Conservation (phyloP, 2,329 filamentous ascomycete genomes). For the Dryadomyces sulphureus region DNA sequence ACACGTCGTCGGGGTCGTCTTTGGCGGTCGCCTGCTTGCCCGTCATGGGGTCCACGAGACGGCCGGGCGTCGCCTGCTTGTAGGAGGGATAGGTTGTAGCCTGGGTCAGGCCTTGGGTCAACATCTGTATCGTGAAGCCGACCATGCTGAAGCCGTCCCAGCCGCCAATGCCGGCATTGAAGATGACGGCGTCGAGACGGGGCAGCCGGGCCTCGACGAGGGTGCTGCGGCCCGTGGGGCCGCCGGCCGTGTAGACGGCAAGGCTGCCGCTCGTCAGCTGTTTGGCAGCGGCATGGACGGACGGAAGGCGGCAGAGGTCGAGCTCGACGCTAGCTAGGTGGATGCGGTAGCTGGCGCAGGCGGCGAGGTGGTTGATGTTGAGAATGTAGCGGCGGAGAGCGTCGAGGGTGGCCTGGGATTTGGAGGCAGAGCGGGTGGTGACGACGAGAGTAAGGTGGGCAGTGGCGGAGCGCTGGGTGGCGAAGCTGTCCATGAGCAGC, state of each 20-base stretch:
- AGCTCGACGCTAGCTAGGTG: conserved; percentile 44
- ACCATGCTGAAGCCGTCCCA: conserved; percentile 69
- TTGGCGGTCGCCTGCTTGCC: conserved; percentile 16
- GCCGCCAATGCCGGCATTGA: conserved; percentile 80
- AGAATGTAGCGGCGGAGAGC: conserved; percentile 48
- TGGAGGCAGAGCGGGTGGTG: conserved; percentile 63
- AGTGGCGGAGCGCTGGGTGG: conserved; percentile 50
- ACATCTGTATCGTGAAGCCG: conserved; percentile 33
- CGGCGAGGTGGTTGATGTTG: conserved; percentile 21
- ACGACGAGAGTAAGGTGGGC: conserved; percentile 67
- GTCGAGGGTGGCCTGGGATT: conserved; percentile 57
- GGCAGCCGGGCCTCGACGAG: conserved; percentile 14
- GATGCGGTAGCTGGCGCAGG: conserved; percentile 28
- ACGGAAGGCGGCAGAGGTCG: conserved; percentile 44
- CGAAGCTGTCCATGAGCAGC: conserved; percentile 81
- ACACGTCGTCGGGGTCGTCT: conserved; percentile 30
- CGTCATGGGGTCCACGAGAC: conserved; percentile 28
- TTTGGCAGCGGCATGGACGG: conserved; percentile 33
- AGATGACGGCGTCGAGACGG: conserved; percentile 63
- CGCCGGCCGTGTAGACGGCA: conserved; percentile 24
- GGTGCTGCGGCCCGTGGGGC: not conserved
- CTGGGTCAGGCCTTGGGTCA: conserved; percentile 47
- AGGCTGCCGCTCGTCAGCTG: conserved; percentile 29
- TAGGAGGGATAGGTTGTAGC: conserved; percentile 63
- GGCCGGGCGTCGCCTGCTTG: conserved; percentile 46